Evolutionary conservation across 805 yeast genomes (phyloP).

Genomic region (Candida cerambycidarum): DNA sequence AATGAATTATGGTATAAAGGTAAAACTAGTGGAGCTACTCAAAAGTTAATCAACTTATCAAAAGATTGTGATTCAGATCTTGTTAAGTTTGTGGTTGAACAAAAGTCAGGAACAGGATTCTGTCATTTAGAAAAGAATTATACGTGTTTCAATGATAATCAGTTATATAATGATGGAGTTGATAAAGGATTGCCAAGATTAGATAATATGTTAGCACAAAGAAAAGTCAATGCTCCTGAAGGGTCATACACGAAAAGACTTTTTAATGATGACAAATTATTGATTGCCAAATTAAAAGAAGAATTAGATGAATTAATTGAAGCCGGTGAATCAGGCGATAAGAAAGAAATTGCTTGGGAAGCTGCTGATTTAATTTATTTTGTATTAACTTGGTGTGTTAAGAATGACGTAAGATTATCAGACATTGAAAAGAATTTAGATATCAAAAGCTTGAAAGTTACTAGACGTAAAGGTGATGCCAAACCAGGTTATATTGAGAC

Average conservation of each 20-base stretch:
- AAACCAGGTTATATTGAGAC: constrained; percentile 66
- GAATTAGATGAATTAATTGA: constrained; percentile 95
- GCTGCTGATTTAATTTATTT: constrained; percentile 83
- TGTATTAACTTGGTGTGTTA: constrained; percentile 52
- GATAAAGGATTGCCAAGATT: constrained; percentile 66
- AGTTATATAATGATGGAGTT: constrained; percentile 45
- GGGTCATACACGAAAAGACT: constrained; percentile 94
- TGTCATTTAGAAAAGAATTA: constrained; percentile 77
- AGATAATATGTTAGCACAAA: constrained; percentile 62
- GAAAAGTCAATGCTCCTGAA: constrained; percentile 72
- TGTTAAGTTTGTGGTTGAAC: constrained; percentile 81
- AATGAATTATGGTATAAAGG: constrained; percentile 97
- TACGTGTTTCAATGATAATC: constrained; percentile 69
- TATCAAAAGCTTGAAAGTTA: constrained; percentile 78
- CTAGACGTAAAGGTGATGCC: constrained; percentile 95
- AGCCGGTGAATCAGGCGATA: constrained; percentile 48
- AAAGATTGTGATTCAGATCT: constrained; percentile 94
- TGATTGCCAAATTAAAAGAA: constrained; percentile 87
- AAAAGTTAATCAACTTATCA: constrained; percentile 62
- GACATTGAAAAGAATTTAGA: constrained; percentile 87
- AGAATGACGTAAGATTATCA: constrained; percentile 72
- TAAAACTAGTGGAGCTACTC: constrained; percentile 94
- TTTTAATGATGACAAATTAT: constrained; percentile 71
- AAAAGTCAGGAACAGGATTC: constrained; percentile 77
- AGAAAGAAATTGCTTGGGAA: constrained; percentile 71